Evolutionary conservation across 805 yeast species (phyloP), one percentile per base, ranked within the genome.

Genomic region (Candida cerambycidarum): DNA sequence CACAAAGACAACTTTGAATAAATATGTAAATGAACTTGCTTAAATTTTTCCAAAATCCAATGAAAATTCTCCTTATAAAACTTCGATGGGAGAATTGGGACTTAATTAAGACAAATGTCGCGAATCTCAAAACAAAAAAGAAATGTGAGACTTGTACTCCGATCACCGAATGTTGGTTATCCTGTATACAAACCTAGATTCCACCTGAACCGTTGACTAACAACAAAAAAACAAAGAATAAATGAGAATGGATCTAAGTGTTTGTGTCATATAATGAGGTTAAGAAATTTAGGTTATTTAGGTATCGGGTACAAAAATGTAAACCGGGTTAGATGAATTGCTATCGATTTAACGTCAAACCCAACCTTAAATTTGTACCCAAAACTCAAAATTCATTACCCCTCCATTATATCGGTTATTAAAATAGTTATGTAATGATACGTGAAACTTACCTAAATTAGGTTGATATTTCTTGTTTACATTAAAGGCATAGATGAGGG

Each of bases 161-260:
- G 38, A 34, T 34, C 38, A 34, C 38, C 38, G 38, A 34, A 34
- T 34, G 38, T 34, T 34, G 38, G 38, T n/a, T 12, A n/a, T 34
- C 38, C 38, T 34, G 38, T 13, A 34, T 21, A 24, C 12, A 32
- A 4, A 4, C 29, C n/a, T 7, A 5, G 12, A 12, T 32, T 17
- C 17, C 25, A 14, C 10, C 21, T n/a, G 9, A 32, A 32, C 35
- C 35, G 35, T 32, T 32, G 25, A 25, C 29, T 25, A 7, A 25
- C 5, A 25, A 25, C 25, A 25, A 25, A 21, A 21, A 21, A 21
- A 21, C 23, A 21, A 21, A 6, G 23, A 21, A 21, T 8, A 21
- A 21, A 21, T 8, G 23, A 21, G 23, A 21, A 21, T 21, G 23
- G 8, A n/a, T n/a, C n/a, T 8, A 21, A 21, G 8, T 21, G 23